Evolutionary conservation across 257 asterid genomes (phyloP).

Genomic region (Knoxia roxburghii): DNA sequence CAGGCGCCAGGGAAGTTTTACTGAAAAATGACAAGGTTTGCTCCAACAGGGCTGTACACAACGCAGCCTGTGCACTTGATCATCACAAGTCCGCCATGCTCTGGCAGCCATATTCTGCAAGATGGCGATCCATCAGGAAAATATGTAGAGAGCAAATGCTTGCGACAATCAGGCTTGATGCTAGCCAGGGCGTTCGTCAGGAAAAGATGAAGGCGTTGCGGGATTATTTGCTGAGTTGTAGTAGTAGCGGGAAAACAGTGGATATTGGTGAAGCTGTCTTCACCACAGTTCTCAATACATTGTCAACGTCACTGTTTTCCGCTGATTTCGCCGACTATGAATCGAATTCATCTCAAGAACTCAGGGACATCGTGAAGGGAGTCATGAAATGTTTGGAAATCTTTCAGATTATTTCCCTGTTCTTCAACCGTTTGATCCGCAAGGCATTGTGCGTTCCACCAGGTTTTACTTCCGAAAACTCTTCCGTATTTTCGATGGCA

Average conservation of each 20-base stretch:
- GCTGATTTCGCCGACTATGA: conserved; percentile 10
- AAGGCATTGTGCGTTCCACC: conserved; percentile 1
- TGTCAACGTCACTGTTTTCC: conserved; percentile 18
- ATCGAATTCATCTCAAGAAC: conserved; percentile 13
- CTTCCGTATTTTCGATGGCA: conserved; percentile 14
- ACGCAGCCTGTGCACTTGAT: not conserved
- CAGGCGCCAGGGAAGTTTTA: conserved; percentile 20
- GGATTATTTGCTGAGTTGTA: conserved; percentile 9
- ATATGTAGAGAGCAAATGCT: conserved; percentile 20
- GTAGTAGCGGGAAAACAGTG: not conserved
- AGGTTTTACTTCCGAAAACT: not conserved
- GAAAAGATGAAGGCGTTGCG: conserved; percentile 20
- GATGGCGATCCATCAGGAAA: conserved; percentile 25
- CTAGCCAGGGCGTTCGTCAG: conserved; percentile 17
- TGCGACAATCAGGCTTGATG: conserved; percentile 6
- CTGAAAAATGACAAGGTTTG: conserved; percentile 18
- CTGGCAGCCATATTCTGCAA: not conserved
- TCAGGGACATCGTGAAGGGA: conserved; percentile 15
- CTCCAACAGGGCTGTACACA: conserved; percentile 10
- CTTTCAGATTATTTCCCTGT: conserved; percentile 15
- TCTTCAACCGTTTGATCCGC: conserved; percentile 14
- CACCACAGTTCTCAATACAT: conserved; percentile 17
- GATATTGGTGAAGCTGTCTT: conserved; percentile 22
- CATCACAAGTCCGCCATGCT: conserved; percentile 14
- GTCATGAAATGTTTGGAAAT: not conserved